Evolutionary conservation across 768 basidiomycete genomes (phyloP).

Genomic region (Russula sp.): DNA sequence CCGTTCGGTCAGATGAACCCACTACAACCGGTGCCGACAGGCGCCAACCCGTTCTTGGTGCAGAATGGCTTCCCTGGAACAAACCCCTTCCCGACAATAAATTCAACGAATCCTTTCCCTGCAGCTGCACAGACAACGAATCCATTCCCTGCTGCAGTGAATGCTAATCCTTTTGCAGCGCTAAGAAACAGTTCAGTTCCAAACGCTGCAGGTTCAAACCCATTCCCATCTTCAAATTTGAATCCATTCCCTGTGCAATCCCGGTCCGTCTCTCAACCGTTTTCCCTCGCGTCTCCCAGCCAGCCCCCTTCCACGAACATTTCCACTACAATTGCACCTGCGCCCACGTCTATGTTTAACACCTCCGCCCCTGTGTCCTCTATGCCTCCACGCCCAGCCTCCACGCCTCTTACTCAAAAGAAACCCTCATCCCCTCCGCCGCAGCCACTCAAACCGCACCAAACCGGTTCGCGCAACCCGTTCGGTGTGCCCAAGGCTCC

Average conservation of each 20-base stretch:
- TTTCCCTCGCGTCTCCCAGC: slow-evolving; percentile 4
- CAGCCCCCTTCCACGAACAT: background rate
- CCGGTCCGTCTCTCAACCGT: slow-evolving; percentile 4
- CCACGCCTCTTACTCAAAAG: slow-evolving; percentile 56
- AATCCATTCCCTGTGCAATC: slow-evolving; percentile 11
- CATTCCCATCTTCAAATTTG: background rate
- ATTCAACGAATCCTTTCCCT: slow-evolving; percentile 10
- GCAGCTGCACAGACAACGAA: background rate
- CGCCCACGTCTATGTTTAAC: slow-evolving; percentile 22
- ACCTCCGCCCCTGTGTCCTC: slow-evolving; percentile 19
- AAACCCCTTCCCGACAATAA: slow-evolving; percentile 3
- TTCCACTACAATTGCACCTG: slow-evolving; percentile 11
- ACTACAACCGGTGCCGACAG: slow-evolving; percentile 12
- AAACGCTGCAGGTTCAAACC: background rate
- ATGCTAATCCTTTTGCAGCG: slow-evolving; percentile 11
- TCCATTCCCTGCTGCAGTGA: slow-evolving; percentile 11
- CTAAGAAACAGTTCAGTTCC: background rate
- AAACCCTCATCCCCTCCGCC: slow-evolving; percentile 39
- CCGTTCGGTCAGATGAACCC: slow-evolving; percentile 18
- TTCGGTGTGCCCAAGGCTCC: slow-evolving; percentile 71
- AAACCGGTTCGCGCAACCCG: slow-evolving; percentile 93
- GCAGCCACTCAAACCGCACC: slow-evolving; percentile 75
- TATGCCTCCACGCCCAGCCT: slow-evolving; percentile 56
- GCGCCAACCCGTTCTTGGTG: slow-evolving; percentile 15
- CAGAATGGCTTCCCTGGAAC: slow-evolving; percentile 8